Evolutionary conservation across 225 moss, liverwort and hornwort species (phyloP).

Genomic region (Anthoceros angustus): DNA sequence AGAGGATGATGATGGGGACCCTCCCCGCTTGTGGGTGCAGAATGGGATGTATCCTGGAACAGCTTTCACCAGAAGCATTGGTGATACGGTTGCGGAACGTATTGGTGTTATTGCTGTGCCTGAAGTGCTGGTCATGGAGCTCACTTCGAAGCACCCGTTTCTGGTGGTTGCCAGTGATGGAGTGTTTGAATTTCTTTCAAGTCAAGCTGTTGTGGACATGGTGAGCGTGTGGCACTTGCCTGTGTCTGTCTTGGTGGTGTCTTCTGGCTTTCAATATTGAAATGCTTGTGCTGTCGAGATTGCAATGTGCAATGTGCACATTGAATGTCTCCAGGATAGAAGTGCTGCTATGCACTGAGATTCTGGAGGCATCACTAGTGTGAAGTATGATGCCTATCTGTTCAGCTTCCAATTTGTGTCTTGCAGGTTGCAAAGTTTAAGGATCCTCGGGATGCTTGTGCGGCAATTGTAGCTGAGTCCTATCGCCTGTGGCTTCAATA

Average conservation of each 20-base stretch:
- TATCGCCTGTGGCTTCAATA: conserved; percentile 92
- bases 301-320: no score
- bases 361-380: not conserved
- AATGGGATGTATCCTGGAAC: conserved; percentile 94
- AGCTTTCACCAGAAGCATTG: conserved; percentile 83
- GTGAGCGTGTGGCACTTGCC: conserved; percentile 11
- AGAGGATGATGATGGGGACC: conserved; percentile 92
- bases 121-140: conserved; percentile 76
- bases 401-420: not conserved
- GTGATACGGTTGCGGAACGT: conserved; percentile 83
- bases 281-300: no score
- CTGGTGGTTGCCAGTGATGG: conserved; percentile 93
- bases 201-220: conserved; percentile 93
- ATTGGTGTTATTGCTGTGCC: conserved; percentile 94
- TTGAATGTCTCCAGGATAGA: no score
- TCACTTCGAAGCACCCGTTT: conserved; percentile 52
- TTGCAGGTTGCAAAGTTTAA: conserved; percentile 43
- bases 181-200: conserved; percentile 83
- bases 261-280: no score
- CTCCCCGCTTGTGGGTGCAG: conserved; percentile 79
- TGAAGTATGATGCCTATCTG: not conserved
- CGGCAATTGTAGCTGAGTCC: conserved; percentile 82
- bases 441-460: conserved; percentile 88
- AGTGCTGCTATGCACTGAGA: no score
- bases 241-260: not conserved